phyloP scores from a whole-genome alignment of 768 basidiomycete species.

The Lanmaoa rubissima region DNA sequence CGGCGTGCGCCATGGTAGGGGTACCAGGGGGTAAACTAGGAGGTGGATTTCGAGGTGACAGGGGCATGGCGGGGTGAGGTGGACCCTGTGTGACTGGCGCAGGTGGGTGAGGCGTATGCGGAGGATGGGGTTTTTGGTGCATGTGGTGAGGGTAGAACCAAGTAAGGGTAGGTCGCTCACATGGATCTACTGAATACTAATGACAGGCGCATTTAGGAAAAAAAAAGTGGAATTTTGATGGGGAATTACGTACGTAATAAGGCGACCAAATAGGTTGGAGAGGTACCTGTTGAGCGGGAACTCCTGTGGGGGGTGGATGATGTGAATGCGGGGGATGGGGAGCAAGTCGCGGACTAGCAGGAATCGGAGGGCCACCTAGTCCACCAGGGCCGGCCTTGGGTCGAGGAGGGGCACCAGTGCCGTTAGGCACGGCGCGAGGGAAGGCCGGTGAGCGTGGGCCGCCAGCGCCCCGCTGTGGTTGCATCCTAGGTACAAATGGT shows the following conservation, averaged over 20 bases:
- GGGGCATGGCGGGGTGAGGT: constrained; percentile 51
- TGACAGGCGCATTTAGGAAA: constrained; percentile 7
- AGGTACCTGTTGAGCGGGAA: constrained; percentile 40
- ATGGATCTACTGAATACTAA: constrained; percentile 48
- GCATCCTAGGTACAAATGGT: constrained; percentile 50
- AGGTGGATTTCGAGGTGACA: constrained; percentile 68
- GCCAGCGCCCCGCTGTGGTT: constrained; percentile 45
- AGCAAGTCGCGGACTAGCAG: constrained; percentile 65
- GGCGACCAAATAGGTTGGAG: constrained; percentile 39
- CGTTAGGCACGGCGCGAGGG: constrained; percentile 61
- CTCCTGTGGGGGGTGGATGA: constrained; percentile 51
- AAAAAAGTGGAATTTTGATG: not conserved
- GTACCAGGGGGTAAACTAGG: constrained; percentile 60
- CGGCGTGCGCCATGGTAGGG: constrained; percentile 62
- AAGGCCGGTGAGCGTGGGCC: constrained; percentile 69
- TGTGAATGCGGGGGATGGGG: constrained; percentile 47
- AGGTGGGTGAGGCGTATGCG: constrained; percentile 41
- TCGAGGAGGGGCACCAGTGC: constrained; percentile 45
- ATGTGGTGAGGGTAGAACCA: constrained; percentile 39
- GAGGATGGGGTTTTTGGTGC: constrained; percentile 45
- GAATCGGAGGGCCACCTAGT: constrained; percentile 50
- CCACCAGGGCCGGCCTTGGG: constrained; percentile 50
- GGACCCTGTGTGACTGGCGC: constrained; percentile 38
- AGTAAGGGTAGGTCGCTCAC: constrained; percentile 38
- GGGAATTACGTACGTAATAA: constrained; percentile 56